Evolutionary conservation across 2,329 filamentous ascomycete species (phyloP).

Genomic region (Monosporascus sp.): DNA sequence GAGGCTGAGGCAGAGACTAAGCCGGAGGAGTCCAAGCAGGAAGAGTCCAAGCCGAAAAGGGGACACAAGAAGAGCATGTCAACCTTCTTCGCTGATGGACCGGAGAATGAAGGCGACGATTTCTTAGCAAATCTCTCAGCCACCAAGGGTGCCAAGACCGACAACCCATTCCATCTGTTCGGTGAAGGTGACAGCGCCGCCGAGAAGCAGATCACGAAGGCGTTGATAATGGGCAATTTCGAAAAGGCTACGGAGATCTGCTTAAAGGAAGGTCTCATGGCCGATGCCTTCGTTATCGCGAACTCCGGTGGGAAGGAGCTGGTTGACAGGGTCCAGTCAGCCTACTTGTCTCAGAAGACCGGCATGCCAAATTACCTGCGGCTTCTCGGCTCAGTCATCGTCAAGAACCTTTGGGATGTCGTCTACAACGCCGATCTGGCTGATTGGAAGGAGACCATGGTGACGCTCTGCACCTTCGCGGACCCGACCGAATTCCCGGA

Average conservation of each 20-base stretch:
- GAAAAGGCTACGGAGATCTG: slow-evolving; percentile 85
- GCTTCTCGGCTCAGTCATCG: slow-evolving; percentile 82
- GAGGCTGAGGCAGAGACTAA: slow-evolving; percentile 37
- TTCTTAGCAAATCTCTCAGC: slow-evolving; percentile 82
- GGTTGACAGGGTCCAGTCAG: slow-evolving; percentile 86
- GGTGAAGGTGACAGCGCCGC: slow-evolving; percentile 76
- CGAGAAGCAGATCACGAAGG: slow-evolving; percentile 81
- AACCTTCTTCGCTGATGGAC: slow-evolving; percentile 73
- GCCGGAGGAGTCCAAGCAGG: slow-evolving; percentile 34
- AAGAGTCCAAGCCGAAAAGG: slow-evolving; percentile 38
- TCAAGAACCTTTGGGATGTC: slow-evolving; percentile 96
- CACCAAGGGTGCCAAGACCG: slow-evolving; percentile 86
- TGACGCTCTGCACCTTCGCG: slow-evolving; percentile 90
- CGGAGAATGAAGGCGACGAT: slow-evolving; percentile 66
- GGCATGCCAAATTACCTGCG: slow-evolving; percentile 88
- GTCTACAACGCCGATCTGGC: slow-evolving; percentile 91
- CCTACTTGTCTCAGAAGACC: slow-evolving; percentile 80
- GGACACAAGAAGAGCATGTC: slow-evolving; percentile 56
- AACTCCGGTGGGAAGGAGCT: slow-evolving; percentile 93
- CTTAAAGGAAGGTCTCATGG: slow-evolving; percentile 80
- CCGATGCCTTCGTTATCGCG: slow-evolving; percentile 96
- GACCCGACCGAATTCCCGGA: slow-evolving; percentile 88
- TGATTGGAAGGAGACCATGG: slow-evolving; percentile 98
- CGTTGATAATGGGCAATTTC: slow-evolving; percentile 86
- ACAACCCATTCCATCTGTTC: slow-evolving; percentile 89